Conservation (phyloP, 352 stramenopile genomes). For the Pseudoperonospora humuli region DNA sequence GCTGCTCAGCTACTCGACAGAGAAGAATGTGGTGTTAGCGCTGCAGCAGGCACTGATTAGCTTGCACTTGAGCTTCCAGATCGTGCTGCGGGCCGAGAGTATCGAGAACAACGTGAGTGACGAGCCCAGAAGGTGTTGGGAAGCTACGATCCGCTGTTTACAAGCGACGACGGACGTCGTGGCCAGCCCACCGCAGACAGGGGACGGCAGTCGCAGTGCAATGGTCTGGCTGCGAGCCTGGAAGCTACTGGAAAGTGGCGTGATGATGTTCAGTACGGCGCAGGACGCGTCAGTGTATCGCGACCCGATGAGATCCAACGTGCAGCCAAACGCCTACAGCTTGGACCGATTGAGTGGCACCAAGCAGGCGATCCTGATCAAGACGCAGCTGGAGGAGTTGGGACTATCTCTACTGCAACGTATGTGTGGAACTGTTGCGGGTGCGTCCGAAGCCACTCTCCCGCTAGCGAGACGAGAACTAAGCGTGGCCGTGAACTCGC, state of each 20-base stretch:
- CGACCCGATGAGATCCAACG: slow-evolving; percentile 64
- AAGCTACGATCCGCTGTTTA: slow-evolving; percentile 30
- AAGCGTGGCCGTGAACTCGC: slow-evolving; percentile 59
- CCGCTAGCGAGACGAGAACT: slow-evolving; percentile 38
- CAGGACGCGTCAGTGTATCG: slow-evolving; percentile 56
- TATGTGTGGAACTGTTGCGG: slow-evolving; percentile 30
- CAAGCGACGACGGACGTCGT: slow-evolving; percentile 42
- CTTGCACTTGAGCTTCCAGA: slow-evolving; percentile 38
- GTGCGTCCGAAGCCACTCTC: slow-evolving; percentile 8
- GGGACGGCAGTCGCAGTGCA: slow-evolving; percentile 42
- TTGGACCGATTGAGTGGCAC: slow-evolving; percentile 35
- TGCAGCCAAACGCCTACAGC: slow-evolving; percentile 59
- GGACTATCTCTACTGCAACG: slow-evolving; percentile 33
- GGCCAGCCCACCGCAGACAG: slow-evolving; percentile 19
- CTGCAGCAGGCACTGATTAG: slow-evolving; percentile 37
- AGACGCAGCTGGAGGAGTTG: slow-evolving; percentile 29
- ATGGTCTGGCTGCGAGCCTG: slow-evolving; percentile 48
- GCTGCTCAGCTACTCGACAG: slow-evolving; percentile 61
- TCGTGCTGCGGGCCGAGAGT: slow-evolving; percentile 16
- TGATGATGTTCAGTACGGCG: slow-evolving; percentile 46
- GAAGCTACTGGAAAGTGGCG: slow-evolving; percentile 48
- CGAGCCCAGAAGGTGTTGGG: slow-evolving; percentile 25
- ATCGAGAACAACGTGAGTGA: slow-evolving; percentile 5
- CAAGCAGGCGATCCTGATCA: slow-evolving; percentile 27
- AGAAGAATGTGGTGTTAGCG: slow-evolving; percentile 58